Evolutionary conservation across 768 basidiomycete species (phyloP).

Genomic region (Rhodosporidiobolus odoratus): DNA sequence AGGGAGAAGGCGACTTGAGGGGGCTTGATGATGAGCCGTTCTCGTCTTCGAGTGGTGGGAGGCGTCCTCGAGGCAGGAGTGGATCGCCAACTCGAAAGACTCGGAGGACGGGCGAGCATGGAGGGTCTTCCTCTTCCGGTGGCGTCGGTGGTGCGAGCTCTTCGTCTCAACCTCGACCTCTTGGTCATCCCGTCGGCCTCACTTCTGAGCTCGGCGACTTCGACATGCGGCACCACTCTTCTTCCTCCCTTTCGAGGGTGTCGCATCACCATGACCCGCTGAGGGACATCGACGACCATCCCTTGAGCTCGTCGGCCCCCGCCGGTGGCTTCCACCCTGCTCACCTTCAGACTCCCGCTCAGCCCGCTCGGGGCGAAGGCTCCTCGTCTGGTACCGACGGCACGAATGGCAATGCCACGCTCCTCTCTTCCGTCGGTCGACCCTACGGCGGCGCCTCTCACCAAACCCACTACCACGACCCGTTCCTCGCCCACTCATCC

Average conservation of each 20-base stretch:
- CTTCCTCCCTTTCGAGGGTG: not conserved
- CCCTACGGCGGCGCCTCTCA: not conserved
- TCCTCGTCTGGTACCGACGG: not conserved
- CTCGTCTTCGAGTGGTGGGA: not conserved
- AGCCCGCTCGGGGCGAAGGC: not conserved
- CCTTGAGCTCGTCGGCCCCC: slow-evolving; percentile 9
- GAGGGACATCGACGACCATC: slow-evolving; percentile 1
- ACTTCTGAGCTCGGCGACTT: slow-evolving; percentile 30
- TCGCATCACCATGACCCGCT: slow-evolving; percentile 12
- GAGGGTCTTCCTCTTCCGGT: not conserved
- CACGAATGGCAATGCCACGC: not conserved
- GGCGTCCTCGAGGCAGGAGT: not conserved
- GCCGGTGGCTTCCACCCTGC: not conserved
- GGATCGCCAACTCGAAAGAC: not conserved
- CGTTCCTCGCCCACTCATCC: slow-evolving; percentile 11
- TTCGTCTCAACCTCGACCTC: slow-evolving; percentile 16
- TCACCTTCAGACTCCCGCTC: slow-evolving; percentile 11
- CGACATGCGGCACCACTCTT: slow-evolving; percentile 7
- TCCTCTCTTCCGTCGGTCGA: not conserved
- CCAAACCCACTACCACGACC: slow-evolving; percentile 12
- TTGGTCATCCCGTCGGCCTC: slow-evolving; percentile 27
- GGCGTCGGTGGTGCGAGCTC: slow-evolving; percentile 5
- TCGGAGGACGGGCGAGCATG: not conserved
- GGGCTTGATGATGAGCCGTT: not conserved
- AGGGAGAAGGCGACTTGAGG: not conserved